Conservation (phyloP, 805 yeast species). For the Yarrowia sp. region DNA sequence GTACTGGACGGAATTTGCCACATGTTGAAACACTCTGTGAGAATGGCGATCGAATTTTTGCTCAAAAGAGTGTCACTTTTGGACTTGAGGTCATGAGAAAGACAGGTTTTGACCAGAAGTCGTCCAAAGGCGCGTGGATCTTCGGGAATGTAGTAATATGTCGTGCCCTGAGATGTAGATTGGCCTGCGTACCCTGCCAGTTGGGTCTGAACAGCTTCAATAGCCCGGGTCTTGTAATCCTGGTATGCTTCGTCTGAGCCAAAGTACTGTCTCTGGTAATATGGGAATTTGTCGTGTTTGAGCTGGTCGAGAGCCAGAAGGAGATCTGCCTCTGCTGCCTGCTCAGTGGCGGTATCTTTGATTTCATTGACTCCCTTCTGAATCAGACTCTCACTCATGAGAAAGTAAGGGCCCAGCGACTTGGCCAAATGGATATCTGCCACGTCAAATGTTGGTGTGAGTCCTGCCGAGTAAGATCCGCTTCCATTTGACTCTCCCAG, state of each 20-base stretch:
- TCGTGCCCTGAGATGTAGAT: not conserved
- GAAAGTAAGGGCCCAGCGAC: constrained; percentile 50
- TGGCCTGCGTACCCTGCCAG: not conserved
- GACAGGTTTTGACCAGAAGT: constrained; percentile 43
- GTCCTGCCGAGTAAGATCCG: not conserved
- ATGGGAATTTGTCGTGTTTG: constrained; percentile 37
- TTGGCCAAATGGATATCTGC: constrained; percentile 53
- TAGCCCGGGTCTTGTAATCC: constrained; percentile 41
- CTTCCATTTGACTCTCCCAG: not conserved
- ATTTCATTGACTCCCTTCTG: constrained; percentile 52
- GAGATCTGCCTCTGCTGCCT: constrained; percentile 38
- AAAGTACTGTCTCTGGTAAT: constrained; percentile 41
- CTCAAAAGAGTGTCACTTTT: constrained; percentile 35
- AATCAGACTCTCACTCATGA: constrained; percentile 46
- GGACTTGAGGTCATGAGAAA: constrained; percentile 42
- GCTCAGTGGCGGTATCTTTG: constrained; percentile 43
- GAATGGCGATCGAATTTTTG: constrained; percentile 44
- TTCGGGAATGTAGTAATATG: constrained; percentile 42
- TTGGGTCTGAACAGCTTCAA: not conserved
- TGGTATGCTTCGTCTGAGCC: constrained; percentile 37
- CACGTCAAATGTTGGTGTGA: constrained; percentile 49
- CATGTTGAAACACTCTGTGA: constrained; percentile 46
- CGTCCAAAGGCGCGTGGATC: constrained; percentile 44
- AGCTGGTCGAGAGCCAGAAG: constrained; percentile 31
- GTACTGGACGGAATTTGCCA: constrained; percentile 60